Percentiles rank a stretch among this genome's conserved stretches.
Evolutionary conservation across 2,329 filamentous ascomycete species (phyloP).

Genomic region (Monilinia fructicola): DNA sequence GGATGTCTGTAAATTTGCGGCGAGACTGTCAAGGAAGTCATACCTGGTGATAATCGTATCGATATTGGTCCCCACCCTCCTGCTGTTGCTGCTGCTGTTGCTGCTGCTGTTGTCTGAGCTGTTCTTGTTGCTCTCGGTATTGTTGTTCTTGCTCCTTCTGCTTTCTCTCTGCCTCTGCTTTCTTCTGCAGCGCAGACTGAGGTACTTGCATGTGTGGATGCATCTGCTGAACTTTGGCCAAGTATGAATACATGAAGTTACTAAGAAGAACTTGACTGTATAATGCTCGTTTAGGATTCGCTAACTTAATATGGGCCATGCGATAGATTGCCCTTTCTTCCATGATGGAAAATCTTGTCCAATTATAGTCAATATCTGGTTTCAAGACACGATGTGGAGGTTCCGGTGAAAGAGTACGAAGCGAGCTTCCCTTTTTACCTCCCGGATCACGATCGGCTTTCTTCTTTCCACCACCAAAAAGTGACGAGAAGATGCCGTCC

Average conservation of each 20-base stretch:
- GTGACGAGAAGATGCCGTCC: constrained; percentile 87
- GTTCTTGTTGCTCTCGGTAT: constrained; percentile 38
- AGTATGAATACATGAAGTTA: constrained; percentile 99
- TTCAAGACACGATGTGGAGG: constrained; percentile 70
- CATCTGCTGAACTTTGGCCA: constrained; percentile 98
- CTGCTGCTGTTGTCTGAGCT: constrained; percentile 39
- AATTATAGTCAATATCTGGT: constrained; percentile 92
- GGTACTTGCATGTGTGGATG: constrained; percentile 92
- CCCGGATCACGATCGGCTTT: constrained; percentile 74
- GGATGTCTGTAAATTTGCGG: background rate
- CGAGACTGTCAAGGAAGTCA: constrained; percentile 11
- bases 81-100: constrained; percentile 31
- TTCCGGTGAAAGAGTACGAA: constrained; percentile 77
- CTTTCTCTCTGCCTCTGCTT: constrained; percentile 56
- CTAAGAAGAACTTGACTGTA: constrained; percentile 94
- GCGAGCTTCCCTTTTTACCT: constrained; percentile 69
- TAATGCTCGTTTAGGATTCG: constrained; percentile 89
- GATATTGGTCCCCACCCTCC: constrained; percentile 41
- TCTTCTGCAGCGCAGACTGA: constrained; percentile 72
- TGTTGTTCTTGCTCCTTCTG: constrained; percentile 45
- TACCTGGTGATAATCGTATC: constrained; percentile 43
- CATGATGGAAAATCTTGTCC: constrained; percentile 90
- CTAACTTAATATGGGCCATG: constrained; percentile 98
- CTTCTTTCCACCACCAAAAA: constrained; percentile 89
- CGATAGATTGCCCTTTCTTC: constrained; percentile 97